Base-by-base conservation (phyloP, 768 basidiomycete species). In the Pleurotus sapidus region DNA sequence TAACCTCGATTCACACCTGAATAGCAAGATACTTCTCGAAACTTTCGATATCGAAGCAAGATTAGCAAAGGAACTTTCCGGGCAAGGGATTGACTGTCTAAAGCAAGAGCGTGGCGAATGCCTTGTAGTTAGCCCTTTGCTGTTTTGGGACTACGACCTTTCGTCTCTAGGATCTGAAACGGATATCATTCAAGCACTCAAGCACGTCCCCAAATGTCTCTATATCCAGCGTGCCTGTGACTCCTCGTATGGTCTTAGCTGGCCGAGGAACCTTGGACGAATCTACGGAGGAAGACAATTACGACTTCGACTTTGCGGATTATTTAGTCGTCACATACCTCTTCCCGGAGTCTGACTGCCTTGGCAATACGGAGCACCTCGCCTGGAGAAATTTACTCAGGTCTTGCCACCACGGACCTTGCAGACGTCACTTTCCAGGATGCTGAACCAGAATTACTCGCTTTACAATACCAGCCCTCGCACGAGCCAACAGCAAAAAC, bases 291-390 rank as follows among this genome's bases (percentile, higher is more conserved):
- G 75, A 77, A 57, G 39, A 42, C n/a, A 14, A 15, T 42, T 8
- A 54, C 42, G 51, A 54, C 39, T 77, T 85, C 49, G 86, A 88
- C 64, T 81, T 77, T 59, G 88, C 89, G 47, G 81, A 77, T 51
- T 89, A 85, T 65, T 79, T 94, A 17, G 89, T 86, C 14, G 75
- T 93, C 57, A 92, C 91, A 0, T 94, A 91, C 69, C 86, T 92
- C 72, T 92, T 95, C 66, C 84, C 82, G 2, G 88, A 91, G 61
- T 80, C 76, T 14, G 84, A 88, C 61, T 93, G 91, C 70, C 70
- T 86, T 60, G 78, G 79, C 40, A 79, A 77, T 55, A 68, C 75
- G 11, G 87, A 87, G 40, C 91, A 90, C 61, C 68, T 76, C 50
- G 69, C 75, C 27, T 93, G 91, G 90, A 68, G 82, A 47, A 74